Percentiles rank a stretch among this genome's conserved stretches.
These are phyloP conservation scores for Zymoseptoria pseudotritici DNA, from an alignment of 2,329 filamentous ascomycete genomes.

Conservation along the genomic window DNA sequence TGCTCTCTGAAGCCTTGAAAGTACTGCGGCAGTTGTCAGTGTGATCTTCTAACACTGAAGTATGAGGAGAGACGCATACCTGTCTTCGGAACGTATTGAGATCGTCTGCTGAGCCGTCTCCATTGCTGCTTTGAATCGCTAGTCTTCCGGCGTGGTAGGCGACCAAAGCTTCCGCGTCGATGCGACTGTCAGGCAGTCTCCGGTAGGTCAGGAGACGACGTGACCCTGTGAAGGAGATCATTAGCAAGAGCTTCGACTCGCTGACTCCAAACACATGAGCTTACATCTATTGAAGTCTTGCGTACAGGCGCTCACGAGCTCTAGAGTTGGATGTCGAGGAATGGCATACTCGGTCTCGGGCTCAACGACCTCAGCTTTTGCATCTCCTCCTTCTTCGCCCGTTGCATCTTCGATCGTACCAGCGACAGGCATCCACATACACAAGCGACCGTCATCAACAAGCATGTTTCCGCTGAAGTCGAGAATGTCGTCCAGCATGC, in stretches of 20 bases:
- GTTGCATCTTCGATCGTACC: constrained; percentile 32
- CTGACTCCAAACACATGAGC: constrained; percentile 13
- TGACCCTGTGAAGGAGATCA: constrained; percentile 55
- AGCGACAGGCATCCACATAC: constrained; percentile 96
- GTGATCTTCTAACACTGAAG: not conserved
- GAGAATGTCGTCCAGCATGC: constrained; percentile 85
- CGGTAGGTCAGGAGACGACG: constrained; percentile 81
- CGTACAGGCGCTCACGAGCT: constrained; percentile 67
- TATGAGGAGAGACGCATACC: constrained; percentile 7
- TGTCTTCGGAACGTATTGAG: constrained; percentile 60
- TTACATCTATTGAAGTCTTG: constrained; percentile 86
- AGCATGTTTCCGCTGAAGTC: constrained; percentile 70
- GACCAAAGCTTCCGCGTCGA: constrained; percentile 34
- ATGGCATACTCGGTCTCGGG: constrained; percentile 63
- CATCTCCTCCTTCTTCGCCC: constrained; percentile 47
- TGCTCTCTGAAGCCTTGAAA: constrained; percentile 30
- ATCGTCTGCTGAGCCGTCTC: constrained; percentile 53
- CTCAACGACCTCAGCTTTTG: constrained; percentile 23
- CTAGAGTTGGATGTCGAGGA: constrained; percentile 67
- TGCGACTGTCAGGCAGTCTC: constrained; percentile 53
- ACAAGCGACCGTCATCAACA: constrained; percentile 70
- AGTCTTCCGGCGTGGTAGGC: constrained; percentile 20
- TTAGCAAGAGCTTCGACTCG: not conserved
- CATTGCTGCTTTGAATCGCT: constrained; percentile 19
- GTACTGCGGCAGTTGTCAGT: constrained; percentile 21